Conservation (phyloP, 495 filamentous ascomycete genomes). For the Daldinia decipiens region DNA sequence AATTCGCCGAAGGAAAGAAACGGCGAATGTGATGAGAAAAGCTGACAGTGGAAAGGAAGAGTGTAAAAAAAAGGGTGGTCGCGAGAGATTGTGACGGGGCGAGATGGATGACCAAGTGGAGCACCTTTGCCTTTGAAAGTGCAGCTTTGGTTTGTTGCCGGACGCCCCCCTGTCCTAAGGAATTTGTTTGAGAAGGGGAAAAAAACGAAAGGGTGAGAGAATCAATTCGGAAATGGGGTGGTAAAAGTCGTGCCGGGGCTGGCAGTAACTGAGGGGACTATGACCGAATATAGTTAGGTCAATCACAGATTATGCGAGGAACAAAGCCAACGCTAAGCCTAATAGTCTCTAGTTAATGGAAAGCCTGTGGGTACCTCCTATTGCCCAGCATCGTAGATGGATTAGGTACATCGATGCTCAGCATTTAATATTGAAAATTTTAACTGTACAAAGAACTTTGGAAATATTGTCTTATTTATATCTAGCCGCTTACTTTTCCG, state of each 20-base stretch:
- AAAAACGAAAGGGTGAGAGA: slow-evolving; percentile 43
- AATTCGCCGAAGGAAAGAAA: slow-evolving; percentile 44
- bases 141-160: slow-evolving; percentile 41
- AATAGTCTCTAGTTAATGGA: slow-evolving; percentile 24
- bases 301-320: slow-evolving; percentile 42
- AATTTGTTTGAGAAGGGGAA: slow-evolving; percentile 37
- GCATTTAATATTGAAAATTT: slow-evolving; percentile 4
- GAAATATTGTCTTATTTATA: background rate
- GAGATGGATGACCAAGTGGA: slow-evolving; percentile 44
- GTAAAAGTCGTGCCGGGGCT: slow-evolving; percentile 35
- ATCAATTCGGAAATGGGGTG: slow-evolving; percentile 46
- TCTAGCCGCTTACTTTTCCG: background rate
- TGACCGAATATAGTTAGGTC: slow-evolving; percentile 30
- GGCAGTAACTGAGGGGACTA: slow-evolving; percentile 31
- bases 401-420: slow-evolving; percentile 6
- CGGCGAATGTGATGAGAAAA: slow-evolving; percentile 42
- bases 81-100: slow-evolving; percentile 46
- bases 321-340: slow-evolving; percentile 26
- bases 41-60: slow-evolving; percentile 46
- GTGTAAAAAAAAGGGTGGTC: slow-evolving; percentile 47
- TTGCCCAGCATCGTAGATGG: slow-evolving; percentile 7
- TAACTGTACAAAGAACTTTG: slow-evolving; percentile 9
- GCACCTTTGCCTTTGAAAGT: slow-evolving; percentile 34
- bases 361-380: slow-evolving; percentile 17
- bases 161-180: slow-evolving; percentile 29